Base-by-base conservation (phyloP, 2,329 filamentous ascomycete species). In the Botryotinia convoluta region DNA sequence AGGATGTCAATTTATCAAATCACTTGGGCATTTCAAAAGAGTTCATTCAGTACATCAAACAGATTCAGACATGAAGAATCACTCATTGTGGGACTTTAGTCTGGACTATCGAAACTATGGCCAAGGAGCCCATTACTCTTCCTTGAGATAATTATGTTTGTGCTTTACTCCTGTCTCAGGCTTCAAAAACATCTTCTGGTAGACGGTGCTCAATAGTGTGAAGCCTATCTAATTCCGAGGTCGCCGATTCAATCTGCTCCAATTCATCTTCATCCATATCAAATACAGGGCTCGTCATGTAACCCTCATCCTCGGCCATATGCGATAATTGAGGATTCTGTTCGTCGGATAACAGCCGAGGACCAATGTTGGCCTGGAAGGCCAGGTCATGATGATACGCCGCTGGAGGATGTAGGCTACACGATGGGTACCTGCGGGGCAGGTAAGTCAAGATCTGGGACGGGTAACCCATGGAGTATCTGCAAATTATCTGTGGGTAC, bases 211-310 rank as follows among this genome's bases (percentile, higher is more conserved):
- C 26, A n/a, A 16, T n/a, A 5, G 6, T 20, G 8, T 57, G 14
- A n/a, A 29, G 14, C 5, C 7, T 57, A 32, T 32, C n/a, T 18
- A 57, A n/a, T 7, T 57, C 14, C 14, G 6, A 18, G 14, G 14
- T 29, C 14, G 3, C 5, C 0, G 18, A 1, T 57, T 57, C 26
- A 18, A 29, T 29, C 16, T 29, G 14, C 26, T 9, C 2, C 0
- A 6, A 12, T 18, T 57, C 51, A 57, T 57, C 51, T 57, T 18
- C 14, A 29, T 57, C 5, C n/a, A 29, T 18, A 8, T 8, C 14
- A 57, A 18, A 29, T 16, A 2, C 6, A 16, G 48, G 0, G 14
- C 51, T n/a, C 16, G n/a, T 8, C n/a, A 32, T 29, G 1, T 32
- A 32, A 57, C n/a, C 1, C n/a, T 29, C 51, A 18, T 18, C 14